A percentile compares a stretch with the other conserved stretches of the same genome.
Conservation (phyloP, 805 yeast genomes). For the Pichia gijzeniarum region DNA sequence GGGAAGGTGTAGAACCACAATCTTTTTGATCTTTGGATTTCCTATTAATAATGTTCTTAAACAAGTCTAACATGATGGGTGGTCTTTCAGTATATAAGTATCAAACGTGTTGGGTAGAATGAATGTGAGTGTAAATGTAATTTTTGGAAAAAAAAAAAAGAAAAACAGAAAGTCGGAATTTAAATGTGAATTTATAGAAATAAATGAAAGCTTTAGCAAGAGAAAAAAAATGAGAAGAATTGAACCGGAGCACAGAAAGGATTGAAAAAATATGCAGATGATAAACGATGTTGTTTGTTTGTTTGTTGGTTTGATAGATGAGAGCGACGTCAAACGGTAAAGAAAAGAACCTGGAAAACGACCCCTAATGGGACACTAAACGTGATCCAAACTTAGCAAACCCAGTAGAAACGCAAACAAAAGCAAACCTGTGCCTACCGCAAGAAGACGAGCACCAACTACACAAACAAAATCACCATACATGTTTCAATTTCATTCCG, state of each 20-base stretch:
- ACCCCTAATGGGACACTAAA: background rate
- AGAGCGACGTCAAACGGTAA: background rate
- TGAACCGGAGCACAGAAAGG: background rate
- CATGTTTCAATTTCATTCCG: too few relatives aligned
- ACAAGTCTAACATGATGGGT: constrained; percentile 23
- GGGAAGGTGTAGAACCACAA: constrained; percentile 3
- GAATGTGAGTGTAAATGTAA: too few relatives aligned
- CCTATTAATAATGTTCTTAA: constrained; percentile 24
- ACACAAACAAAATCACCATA: too few relatives aligned
- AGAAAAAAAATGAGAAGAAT: background rate
- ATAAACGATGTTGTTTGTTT: background rate
- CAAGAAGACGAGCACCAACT: too few relatives aligned
- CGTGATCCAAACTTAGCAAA: too few relatives aligned
- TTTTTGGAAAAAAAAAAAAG: too few relatives aligned
- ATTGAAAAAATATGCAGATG: background rate
- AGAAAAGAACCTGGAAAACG: background rate
- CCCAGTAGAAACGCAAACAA: too few relatives aligned
- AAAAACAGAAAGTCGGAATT: too few relatives aligned
- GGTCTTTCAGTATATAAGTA: background rate
- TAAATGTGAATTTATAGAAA: too few relatives aligned
- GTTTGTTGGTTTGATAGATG: background rate
- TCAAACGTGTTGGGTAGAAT: too few relatives aligned
- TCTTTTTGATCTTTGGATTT: constrained; percentile 7
- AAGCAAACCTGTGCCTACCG: too few relatives aligned
- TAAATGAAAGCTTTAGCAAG: background rate